Conservation (phyloP, 768 basidiomycete species). For the Boletus sensibilis region DNA sequence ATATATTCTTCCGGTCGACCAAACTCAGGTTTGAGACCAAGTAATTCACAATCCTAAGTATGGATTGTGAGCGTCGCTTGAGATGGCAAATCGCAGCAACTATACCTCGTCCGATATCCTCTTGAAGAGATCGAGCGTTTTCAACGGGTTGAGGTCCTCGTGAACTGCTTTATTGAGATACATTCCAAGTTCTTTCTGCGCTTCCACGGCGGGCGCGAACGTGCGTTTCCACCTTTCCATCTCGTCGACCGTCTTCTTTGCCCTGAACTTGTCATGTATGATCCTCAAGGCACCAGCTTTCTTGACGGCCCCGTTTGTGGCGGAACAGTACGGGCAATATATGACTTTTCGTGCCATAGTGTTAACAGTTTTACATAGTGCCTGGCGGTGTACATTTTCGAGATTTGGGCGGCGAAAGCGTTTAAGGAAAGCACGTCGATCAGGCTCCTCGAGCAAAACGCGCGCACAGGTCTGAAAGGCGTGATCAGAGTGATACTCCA, state of each 20-base stretch:
- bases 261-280: constrained; percentile 95
- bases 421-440: constrained; percentile 79
- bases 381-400: constrained; percentile 88
- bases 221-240: constrained; percentile 84
- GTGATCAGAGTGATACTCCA: neutral
- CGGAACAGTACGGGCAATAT: constrained; percentile 90
- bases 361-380: constrained; percentile 82
- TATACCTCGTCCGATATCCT: constrained; percentile 87
- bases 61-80: constrained; percentile 1
- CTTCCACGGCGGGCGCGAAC: constrained; percentile 78
- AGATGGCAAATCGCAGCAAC: neutral
- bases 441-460: constrained; percentile 83
- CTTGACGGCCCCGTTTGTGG: constrained; percentile 94
- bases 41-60: constrained; percentile 85
- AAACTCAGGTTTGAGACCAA: constrained; percentile 84
- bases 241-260: constrained; percentile 88
- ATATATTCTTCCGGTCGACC: constrained; percentile 96
- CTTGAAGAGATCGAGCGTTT: constrained; percentile 89
- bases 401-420: constrained; percentile 89
- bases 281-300: constrained; percentile 94
- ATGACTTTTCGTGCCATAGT: constrained; percentile 84
- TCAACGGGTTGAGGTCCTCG: constrained; percentile 93
- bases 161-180: constrained; percentile 85
- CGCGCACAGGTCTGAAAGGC: constrained; percentile 79
- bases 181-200: constrained; percentile 81